Evolutionary conservation across 306 rosid genomes (phyloP).

Genomic region (Medicago lupulina): DNA sequence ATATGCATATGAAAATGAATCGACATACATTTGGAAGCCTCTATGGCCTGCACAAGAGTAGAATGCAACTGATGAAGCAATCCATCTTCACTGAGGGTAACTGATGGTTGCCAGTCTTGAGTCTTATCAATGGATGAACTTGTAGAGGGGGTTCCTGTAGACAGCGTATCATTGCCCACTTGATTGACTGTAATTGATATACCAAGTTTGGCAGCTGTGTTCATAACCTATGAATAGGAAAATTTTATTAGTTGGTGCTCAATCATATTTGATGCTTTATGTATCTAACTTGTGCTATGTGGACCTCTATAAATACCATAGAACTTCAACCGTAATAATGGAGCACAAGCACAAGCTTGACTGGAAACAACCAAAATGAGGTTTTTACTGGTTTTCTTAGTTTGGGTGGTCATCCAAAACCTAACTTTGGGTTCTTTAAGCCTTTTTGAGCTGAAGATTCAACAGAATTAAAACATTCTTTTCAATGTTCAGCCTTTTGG

Average conservation of each 20-base stretch:
- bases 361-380: background rate
- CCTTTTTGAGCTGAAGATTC: constrained; percentile 11
- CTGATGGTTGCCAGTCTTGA: constrained; percentile 84
- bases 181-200: constrained; percentile 72
- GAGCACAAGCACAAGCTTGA: constrained; percentile 27
- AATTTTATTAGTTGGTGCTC: constrained; percentile 35
- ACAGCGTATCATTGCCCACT: constrained; percentile 67
- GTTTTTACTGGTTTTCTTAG: constrained; percentile 24
- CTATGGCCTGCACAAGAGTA: constrained; percentile 77
- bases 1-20: constrained; percentile 30
- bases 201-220: constrained; percentile 83
- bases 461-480: constrained; percentile 22
- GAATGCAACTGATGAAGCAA: constrained; percentile 86
- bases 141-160: constrained; percentile 61
- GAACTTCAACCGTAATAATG: constrained; percentile 11
- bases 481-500: constrained; percentile 8
- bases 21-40: constrained; percentile 71
- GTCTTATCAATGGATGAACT: constrained; percentile 65
- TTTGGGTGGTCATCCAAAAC: constrained; percentile 7
- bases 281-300: constrained; percentile 27
- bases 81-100: constrained; percentile 84
- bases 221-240: constrained; percentile 67
- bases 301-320: constrained; percentile 1
- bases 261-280: constrained; percentile 16
- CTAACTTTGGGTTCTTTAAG: constrained; percentile 8